These are phyloP conservation scores for Saccharomyces cerevisiae DNA, from an alignment of 805 yeast genomes.

Conservation along the genomic window DNA sequence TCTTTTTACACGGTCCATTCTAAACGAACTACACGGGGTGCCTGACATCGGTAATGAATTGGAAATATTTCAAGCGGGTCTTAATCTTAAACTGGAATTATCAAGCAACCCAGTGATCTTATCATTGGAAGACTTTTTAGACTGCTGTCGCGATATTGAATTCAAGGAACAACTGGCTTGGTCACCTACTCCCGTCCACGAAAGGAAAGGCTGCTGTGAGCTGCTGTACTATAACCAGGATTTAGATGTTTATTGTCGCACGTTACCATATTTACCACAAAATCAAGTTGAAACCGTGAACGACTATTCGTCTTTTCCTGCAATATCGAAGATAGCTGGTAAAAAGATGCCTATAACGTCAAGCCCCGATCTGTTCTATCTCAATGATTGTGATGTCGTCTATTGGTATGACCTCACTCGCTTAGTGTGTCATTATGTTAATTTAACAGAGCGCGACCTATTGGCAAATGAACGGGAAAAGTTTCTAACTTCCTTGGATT, in stretches of 20 bases:
- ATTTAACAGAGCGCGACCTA: neutral
- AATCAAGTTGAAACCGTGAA: neutral
- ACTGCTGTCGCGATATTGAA: neutral
- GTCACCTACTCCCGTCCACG: neutral
- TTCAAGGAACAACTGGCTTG: neutral
- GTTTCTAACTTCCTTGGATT: neutral
- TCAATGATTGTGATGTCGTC: neutral
- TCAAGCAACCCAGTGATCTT: neutral
- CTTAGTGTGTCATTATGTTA: neutral
- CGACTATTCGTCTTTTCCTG: neutral
- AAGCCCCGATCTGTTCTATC: neutral
- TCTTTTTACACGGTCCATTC: slow-evolving; percentile 34
- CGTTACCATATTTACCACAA: slow-evolving; percentile 41
- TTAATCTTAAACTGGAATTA: neutral
- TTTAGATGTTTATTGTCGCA: slow-evolving; percentile 49
- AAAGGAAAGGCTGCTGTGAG: slow-evolving; percentile 34
- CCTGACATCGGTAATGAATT: neutral
- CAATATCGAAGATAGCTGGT: neutral
- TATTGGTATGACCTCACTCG: neutral
- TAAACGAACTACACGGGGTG: neutral
- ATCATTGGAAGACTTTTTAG: neutral
- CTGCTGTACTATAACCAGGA: slow-evolving; percentile 53
- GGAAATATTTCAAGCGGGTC: neutral
- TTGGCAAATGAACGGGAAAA: neutral
- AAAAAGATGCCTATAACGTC: neutral